A percentile compares a stretch with the other conserved stretches of the same genome.
Evolutionary conservation across 495 filamentous ascomycete genomes (phyloP).

Genomic region (Daldinia childiae): DNA sequence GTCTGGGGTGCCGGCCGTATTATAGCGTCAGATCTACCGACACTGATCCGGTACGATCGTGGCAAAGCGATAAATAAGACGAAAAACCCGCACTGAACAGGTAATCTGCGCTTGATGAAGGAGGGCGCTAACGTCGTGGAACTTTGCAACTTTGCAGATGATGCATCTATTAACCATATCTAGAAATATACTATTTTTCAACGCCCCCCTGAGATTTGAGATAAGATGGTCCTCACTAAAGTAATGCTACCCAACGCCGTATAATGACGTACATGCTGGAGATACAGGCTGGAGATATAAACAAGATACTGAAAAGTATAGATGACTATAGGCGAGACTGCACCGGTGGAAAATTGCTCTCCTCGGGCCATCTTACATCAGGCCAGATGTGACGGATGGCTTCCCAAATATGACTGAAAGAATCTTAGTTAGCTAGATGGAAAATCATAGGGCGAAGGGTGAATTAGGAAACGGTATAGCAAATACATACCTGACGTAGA

Average conservation of each 20-base stretch:
- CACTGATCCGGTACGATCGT: slow-evolving; percentile 34
- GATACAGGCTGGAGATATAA: slow-evolving; percentile 36
- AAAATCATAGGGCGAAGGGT: not conserved
- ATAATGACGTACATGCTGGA: slow-evolving; percentile 34
- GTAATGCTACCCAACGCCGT: slow-evolving; percentile 34
- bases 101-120: slow-evolving; percentile 38
- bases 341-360: slow-evolving; percentile 58
- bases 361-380: slow-evolving; percentile 79
- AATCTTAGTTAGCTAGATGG: slow-evolving; percentile 40
- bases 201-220: slow-evolving; percentile 1
- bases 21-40: slow-evolving; percentile 27
- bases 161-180: slow-evolving; percentile 29
- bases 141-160: slow-evolving; percentile 40
- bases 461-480: not conserved
- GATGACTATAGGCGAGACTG: slow-evolving; percentile 42
- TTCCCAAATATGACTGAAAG: slow-evolving; percentile 83
- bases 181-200: slow-evolving; percentile 17
- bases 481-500: slow-evolving; percentile 78
- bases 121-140: slow-evolving; percentile 37
- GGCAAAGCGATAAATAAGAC: slow-evolving; percentile 37
- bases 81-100: slow-evolving; percentile 43
- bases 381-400: slow-evolving; percentile 86
- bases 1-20: slow-evolving; percentile 18
- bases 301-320: slow-evolving; percentile 10
- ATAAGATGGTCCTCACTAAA: slow-evolving; percentile 12